These are phyloP conservation scores for Coemansia furcata DNA, from an alignment of 192 early-diverging fungal species.

Conservation along the genomic window DNA sequence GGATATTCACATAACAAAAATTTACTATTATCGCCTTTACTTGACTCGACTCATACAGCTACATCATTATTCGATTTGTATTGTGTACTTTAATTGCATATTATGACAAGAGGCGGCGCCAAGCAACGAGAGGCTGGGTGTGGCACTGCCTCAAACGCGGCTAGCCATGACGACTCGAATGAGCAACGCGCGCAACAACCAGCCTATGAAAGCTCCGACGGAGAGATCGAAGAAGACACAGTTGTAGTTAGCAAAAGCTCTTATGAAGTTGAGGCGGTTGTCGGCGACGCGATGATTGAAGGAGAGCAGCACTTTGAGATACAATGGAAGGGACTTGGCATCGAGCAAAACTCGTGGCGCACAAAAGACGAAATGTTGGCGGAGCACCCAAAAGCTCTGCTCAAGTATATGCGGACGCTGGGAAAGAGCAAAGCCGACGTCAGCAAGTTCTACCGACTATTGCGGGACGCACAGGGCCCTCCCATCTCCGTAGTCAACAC, in stretches of 20 bases:
- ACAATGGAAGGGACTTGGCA: background rate
- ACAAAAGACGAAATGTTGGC: background rate
- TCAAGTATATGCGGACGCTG: conserved; percentile 10
- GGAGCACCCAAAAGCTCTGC: background rate
- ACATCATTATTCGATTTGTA: background rate
- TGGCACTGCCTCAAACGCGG: background rate
- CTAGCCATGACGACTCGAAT: background rate
- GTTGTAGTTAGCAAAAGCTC: background rate
- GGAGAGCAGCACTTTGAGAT: background rate
- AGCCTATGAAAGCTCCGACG: background rate
- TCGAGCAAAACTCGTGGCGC: background rate
- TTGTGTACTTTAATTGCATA: background rate
- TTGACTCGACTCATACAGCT: background rate
- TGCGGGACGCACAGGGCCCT: conserved; percentile 14
- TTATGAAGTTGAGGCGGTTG: background rate
- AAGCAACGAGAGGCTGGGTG: background rate
- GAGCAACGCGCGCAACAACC: background rate
- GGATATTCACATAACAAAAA: too few relatives aligned
- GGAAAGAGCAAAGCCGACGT: conserved; percentile 27
- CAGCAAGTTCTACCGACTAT: conserved; percentile 23
- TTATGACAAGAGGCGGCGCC: background rate
- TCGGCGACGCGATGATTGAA: background rate
- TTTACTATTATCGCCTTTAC: background rate
- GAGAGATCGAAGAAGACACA: background rate
- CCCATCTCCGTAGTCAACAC: conserved; percentile 32